A percentile compares a stretch with the other conserved stretches of the same genome.
These are phyloP conservation scores for Penicillium paxilli DNA, from an alignment of 495 filamentous ascomycete species.

Conservation along the genomic window DNA sequence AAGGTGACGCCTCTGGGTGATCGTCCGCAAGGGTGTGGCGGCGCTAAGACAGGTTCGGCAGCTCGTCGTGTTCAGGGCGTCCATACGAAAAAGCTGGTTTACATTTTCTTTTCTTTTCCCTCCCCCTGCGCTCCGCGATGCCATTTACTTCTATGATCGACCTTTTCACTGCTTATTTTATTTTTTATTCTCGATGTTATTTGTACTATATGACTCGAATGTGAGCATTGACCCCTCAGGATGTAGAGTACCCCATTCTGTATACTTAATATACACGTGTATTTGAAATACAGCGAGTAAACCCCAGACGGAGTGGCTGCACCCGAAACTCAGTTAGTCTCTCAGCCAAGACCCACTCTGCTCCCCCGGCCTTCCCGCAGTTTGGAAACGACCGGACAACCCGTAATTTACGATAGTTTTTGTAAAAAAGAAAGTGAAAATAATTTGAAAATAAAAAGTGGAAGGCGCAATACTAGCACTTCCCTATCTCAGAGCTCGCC, in stretches of 20 bases:
- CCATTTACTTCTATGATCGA: not conserved
- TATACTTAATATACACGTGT: not conserved
- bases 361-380: slow-evolving; percentile 8
- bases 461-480: not conserved
- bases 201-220: no score
- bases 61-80: not conserved
- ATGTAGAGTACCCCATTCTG: not conserved
- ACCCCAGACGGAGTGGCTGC: not conserved
- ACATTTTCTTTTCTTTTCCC: not conserved
- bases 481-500: no score
- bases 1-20: not conserved
- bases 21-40: not conserved
- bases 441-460: slow-evolving; percentile 6
- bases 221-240: not conserved
- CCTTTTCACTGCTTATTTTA: no score
- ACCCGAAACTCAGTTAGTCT: not conserved
- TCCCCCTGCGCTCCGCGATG: not conserved
- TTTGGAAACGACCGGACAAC: slow-evolving; percentile 8
- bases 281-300: not conserved
- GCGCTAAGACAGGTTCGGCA: not conserved
- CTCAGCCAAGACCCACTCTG: not conserved
- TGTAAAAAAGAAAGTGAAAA: not conserved
- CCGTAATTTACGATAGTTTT: slow-evolving; percentile 3
- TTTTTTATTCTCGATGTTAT: no score
- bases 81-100: not conserved